Base-by-base conservation (phyloP, 140 eudicot species). In the Ambrosia hybrid region DNA sequence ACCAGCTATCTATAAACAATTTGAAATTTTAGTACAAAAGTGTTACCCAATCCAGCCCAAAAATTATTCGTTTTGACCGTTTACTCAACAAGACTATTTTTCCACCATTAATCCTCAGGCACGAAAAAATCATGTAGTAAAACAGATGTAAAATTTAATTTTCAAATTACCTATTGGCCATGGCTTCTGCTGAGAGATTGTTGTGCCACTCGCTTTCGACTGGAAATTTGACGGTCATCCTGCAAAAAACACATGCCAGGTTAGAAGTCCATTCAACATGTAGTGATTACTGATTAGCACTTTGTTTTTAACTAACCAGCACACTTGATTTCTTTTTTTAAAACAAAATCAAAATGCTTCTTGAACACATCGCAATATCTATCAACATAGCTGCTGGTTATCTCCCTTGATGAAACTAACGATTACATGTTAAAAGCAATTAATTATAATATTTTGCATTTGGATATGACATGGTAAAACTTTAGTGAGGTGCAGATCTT, bases 151-250 rank as follows among this genome's bases (percentile, higher is more conserved):
- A 2, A 17, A 7, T 45, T 17, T 6, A 72, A 45, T 5, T 41
- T 21, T 36, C 45, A 36, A 38, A 8, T 16, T 83, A 87, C 88
- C 91, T 67, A 85, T 41, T 74, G 85, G n/a, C 96, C 95, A 70
- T 81, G 87, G 78, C 90, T 85, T 83, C 74, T 84, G 81, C 85
- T 89, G 63, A 87, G 73, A 71, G 96, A 85, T 75, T 83, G 86
- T 34, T 78, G 86, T 17, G 86, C 72, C 81, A 83, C 57, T 73
- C 82, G 88, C 75, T 92, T 92, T 43, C 85, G 75, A 43, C 87
- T 74, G 70, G 86, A 73, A 48, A 80, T 56, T 16, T 64, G 83
- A 60, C 86, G 92, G 67, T 89, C 98, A 80, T 89, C 98, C 98
- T 89, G 84, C 86, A 81, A 68, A 60, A 73, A 4, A 49, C 3